Evolutionary conservation across 768 basidiomycete genomes (phyloP).

Genomic region (Postia placenta): DNA sequence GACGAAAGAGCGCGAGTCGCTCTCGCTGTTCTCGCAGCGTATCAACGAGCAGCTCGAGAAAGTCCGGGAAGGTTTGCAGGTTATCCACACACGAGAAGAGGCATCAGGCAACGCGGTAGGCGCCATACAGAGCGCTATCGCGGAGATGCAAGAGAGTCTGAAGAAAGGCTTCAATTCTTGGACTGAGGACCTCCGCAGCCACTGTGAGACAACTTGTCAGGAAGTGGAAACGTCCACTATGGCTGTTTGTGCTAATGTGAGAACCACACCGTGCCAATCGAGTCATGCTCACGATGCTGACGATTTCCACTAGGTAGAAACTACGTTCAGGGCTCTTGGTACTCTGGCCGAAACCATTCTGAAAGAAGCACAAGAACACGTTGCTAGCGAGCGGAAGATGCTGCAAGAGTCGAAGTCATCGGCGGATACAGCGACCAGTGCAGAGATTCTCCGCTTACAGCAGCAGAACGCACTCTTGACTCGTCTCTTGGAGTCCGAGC

Average conservation of each 20-base stretch:
- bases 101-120: constrained; percentile 47
- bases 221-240: constrained; percentile 39
- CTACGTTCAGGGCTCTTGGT: constrained; percentile 51
- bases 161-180: constrained; percentile 48
- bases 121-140: constrained; percentile 41
- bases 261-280: constrained; percentile 10
- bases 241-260: constrained; percentile 39
- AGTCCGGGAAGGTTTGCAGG: constrained; percentile 43
- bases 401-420: constrained; percentile 43
- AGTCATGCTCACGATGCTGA: neutral
- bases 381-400: constrained; percentile 47
- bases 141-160: constrained; percentile 48
- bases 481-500: constrained; percentile 60
- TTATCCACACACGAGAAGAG: constrained; percentile 52
- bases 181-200: constrained; percentile 45
- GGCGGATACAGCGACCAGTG: constrained; percentile 38
- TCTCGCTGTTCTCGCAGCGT: constrained; percentile 43
- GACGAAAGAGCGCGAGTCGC: constrained; percentile 46
- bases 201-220: constrained; percentile 41
- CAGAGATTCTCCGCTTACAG: constrained; percentile 56
- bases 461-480: constrained; percentile 65
- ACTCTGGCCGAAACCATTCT: constrained; percentile 56
- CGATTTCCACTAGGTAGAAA: constrained; percentile 35
- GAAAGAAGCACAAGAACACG: constrained; percentile 49
- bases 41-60: constrained; percentile 54